phyloP scores from a whole-genome alignment of 257 asterid genomes.

The Capsicum chinense region DNA sequence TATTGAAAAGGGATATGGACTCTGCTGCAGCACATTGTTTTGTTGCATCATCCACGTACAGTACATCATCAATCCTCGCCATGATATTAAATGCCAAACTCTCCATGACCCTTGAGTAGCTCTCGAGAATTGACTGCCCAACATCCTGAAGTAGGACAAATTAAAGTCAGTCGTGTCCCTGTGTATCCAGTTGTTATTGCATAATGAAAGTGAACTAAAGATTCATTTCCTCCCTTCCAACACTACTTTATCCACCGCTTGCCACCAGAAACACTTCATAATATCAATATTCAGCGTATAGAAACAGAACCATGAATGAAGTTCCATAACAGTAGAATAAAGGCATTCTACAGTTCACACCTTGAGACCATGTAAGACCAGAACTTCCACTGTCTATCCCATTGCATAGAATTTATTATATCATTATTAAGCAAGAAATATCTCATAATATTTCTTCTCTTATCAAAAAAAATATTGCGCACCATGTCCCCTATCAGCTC shows the following conservation, averaged over 20 bases:
- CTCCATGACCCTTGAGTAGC: conserved; percentile 99
- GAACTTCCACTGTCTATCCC: neutral
- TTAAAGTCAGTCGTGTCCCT: neutral
- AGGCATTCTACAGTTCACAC: neutral
- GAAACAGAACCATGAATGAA: conserved; percentile 2
- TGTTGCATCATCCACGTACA: conserved; percentile 84
- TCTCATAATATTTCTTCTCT: neutral
- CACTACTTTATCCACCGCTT: conserved; percentile 7
- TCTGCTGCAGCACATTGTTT: conserved; percentile 71
- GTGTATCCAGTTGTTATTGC: neutral
- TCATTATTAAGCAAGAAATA: neutral
- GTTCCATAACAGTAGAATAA: neutral
- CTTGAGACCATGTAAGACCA: neutral
- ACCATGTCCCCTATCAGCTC: no score
- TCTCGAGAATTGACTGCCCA: conserved; percentile 93
- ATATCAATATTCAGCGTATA: neutral
- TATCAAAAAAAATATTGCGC: neutral
- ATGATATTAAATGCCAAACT: conserved; percentile 95
- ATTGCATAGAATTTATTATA: neutral
- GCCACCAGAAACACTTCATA: conserved; percentile 12
- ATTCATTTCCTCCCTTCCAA: conserved; percentile 10
- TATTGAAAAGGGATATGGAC: conserved; percentile 61
- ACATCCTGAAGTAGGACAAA: conserved; percentile 72
- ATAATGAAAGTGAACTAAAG: neutral
- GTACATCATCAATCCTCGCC: conserved; percentile 90